Conservation (phyloP, 2,329 filamentous ascomycete species). For the Corinectria fuckeliana region DNA sequence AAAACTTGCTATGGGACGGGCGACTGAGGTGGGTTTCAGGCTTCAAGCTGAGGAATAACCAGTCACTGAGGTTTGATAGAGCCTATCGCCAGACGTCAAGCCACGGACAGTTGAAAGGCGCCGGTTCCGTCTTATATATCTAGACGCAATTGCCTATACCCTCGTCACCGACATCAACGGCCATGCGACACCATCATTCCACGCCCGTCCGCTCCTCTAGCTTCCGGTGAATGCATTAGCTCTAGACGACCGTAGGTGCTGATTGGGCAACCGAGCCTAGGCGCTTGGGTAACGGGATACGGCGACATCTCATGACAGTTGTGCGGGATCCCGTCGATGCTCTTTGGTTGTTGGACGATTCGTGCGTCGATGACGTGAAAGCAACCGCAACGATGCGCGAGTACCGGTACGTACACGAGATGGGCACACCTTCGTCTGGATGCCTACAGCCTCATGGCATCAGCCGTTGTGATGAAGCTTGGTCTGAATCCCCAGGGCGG, state of each 20-base stretch:
- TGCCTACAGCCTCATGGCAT: too few species aligned
- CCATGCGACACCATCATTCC: background rate
- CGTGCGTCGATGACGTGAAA: background rate
- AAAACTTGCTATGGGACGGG: background rate
- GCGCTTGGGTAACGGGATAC: background rate
- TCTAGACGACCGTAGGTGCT: background rate
- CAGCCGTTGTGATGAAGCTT: too few species aligned
- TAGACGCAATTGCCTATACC: background rate
- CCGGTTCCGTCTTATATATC: background rate
- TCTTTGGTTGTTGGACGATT: background rate
- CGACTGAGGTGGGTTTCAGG: background rate
- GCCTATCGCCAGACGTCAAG: background rate
- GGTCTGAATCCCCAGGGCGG: too few species aligned
- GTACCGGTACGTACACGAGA: too few species aligned
- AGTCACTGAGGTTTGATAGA: background rate
- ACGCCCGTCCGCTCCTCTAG: background rate
- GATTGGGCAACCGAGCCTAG: background rate
- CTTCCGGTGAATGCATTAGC: background rate
- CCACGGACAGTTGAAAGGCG: background rate
- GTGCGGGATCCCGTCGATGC: background rate
- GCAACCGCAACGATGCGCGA: background rate
- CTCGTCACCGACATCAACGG: slow-evolving; percentile 3
- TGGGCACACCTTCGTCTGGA: too few species aligned
- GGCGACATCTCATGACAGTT: slow-evolving; percentile 5
- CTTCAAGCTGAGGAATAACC: background rate